Base-by-base conservation (phyloP, 2,329 filamentous ascomycete species). In the Trichophaea hybrida region DNA sequence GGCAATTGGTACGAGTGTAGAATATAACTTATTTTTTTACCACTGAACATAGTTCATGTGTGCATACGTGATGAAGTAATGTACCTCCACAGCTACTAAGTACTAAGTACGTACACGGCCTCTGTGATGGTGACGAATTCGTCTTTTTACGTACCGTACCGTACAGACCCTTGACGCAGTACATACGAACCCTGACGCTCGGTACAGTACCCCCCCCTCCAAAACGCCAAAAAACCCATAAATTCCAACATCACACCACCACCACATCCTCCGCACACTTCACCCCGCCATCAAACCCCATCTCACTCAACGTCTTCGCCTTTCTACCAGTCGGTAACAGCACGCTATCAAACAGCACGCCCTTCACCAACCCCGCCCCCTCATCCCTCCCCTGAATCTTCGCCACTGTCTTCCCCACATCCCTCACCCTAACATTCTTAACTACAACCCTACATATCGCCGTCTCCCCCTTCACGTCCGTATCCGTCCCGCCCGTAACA, bases 281-380 rank as follows among this genome's bases (percentile, higher is more conserved):
- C 6, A 35, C 33, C 24, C n/a, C 50, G 8, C 31, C 50, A 4
- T 34, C 34, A 53, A 53, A 53, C 13, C 54, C 54, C 44, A 57
- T 15, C 15, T 57, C 54, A 17, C 32, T 15, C 44, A 44, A 57
- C n/a, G n/a, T 38, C 13, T 33, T 6, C 43, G 53, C 58, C 15
- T 10, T 24, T 5, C 37, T 32, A 8, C 53, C 46, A 38, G 51
- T 31, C 40, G 43, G 51, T 49, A 61, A 52, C 12, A 32, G 35
- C 13, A 61, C 51, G 44, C 61, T 55, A 12, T 33, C 33, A 46
- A 61, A 61, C 48, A 51, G 17, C 49, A 63, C 43, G 1, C 15
- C 32, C 2, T 50, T 44, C 6, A 63, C 49, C 15, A 17, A 34
- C 0, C 52, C 44, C 10, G 48, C 50, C 6, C n/a, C 31, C 31